Evolutionary conservation across 2,329 filamentous ascomycete species (phyloP).

Genomic region (Amylocarpus encephaloides): DNA sequence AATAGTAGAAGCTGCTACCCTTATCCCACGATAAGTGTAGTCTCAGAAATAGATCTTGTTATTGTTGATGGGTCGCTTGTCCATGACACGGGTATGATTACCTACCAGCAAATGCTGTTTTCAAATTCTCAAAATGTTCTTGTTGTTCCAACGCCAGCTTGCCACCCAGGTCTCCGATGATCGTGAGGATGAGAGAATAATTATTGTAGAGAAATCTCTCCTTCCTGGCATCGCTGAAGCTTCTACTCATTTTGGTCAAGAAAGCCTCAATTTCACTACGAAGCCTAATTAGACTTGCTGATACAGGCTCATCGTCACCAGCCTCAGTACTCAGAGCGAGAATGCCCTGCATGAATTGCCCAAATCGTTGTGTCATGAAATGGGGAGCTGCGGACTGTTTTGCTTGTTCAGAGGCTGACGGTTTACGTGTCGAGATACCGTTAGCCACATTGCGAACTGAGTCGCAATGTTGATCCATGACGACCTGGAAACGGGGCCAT

Average conservation of each 20-base stretch:
- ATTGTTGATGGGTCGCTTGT: not conserved
- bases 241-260: conserved; percentile 68
- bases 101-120: conserved; percentile 44
- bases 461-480: conserved; percentile 90
- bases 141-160: conserved; percentile 71
- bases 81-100: conserved; percentile 3
- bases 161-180: conserved; percentile 71
- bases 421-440: conserved; percentile 39
- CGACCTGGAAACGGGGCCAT: conserved; percentile 90
- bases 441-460: conserved; percentile 63
- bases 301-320: conserved; percentile 89
- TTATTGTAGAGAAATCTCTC: conserved; percentile 93
- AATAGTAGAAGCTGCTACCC: too few species aligned
- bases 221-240: conserved; percentile 67
- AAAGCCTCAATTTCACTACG: conserved; percentile 79
- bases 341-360: conserved; percentile 82
- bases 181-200: conserved; percentile 88
- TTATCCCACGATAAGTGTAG: not conserved
- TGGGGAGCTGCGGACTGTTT: conserved; percentile 78
- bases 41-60: not conserved
- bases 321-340: conserved; percentile 79
- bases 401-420: conserved; percentile 45
- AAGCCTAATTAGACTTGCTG: conserved; percentile 70
- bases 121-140: conserved; percentile 65
- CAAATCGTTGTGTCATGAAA: conserved; percentile 89